These are phyloP conservation scores for Chaetomiaceae sp. DNA, from an alignment of 2,329 filamentous ascomycete species.

Conservation along the genomic window DNA sequence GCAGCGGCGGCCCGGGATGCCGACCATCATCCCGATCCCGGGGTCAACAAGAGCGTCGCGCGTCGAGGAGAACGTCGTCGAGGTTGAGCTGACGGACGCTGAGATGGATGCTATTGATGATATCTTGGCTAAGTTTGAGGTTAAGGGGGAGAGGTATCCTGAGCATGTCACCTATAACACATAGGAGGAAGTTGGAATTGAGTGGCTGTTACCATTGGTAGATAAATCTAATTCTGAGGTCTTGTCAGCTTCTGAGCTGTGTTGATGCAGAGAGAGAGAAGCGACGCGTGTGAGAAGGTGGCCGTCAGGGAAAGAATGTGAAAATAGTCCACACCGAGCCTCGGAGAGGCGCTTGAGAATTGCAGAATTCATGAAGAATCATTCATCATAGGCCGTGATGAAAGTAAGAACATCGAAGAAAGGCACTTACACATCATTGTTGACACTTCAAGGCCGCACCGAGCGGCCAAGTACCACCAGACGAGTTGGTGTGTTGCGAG, in stretches of 20 bases:
- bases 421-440: conserved; percentile 11
- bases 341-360: conserved; percentile 37
- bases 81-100: conserved; percentile 44
- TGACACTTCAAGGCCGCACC: neutral
- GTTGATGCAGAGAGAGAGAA: too few relatives aligned
- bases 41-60: conserved; percentile 54
- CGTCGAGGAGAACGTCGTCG: conserved; percentile 54
- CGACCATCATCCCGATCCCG: conserved; percentile 60
- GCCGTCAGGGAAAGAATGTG: conserved; percentile 22
- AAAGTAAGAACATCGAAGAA: neutral
- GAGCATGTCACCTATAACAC: conserved; percentile 12
- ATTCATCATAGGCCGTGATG: conserved; percentile 27
- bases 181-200: neutral
- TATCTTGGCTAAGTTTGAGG: conserved; percentile 45
- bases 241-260: neutral
- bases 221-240: neutral
- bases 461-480: neutral
- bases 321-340: conserved; percentile 22
- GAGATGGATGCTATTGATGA: conserved; percentile 50
- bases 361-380: conserved; percentile 44
- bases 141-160: conserved; percentile 47
- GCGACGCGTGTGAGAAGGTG: neutral
- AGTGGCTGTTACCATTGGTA: too few relatives aligned
- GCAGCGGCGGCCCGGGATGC: conserved; percentile 47
- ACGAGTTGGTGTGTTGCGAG: neutral